Evolutionary conservation across 495 filamentous ascomycete genomes (phyloP).

Genomic region (Trichoderma gamsii): DNA sequence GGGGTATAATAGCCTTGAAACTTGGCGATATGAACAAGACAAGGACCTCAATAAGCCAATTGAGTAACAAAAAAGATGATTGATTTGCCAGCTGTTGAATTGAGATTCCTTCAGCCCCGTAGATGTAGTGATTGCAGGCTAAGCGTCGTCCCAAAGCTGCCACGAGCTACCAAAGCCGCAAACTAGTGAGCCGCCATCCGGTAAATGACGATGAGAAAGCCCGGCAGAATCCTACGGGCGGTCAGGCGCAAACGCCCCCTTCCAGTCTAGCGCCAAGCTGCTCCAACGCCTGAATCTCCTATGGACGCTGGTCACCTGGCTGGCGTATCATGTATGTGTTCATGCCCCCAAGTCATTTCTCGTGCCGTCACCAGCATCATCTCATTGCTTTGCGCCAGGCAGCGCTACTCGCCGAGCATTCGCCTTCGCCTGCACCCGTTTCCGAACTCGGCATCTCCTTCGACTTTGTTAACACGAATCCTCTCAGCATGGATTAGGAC

Average conservation of each 20-base stretch:
- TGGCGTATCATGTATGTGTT: neutral
- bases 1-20: too few relatives aligned
- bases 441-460: neutral
- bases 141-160: neutral
- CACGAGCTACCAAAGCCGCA: neutral
- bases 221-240: conserved; percentile 6
- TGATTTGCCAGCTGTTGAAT: neutral
- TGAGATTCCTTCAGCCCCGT: neutral
- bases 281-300: neutral
- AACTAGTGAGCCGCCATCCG: neutral
- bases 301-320: neutral
- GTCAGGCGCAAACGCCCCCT: neutral
- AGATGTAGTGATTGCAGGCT: neutral
- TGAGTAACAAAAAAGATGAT: neutral
- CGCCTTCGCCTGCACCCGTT: neutral
- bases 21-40: too few relatives aligned
- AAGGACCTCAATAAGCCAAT: neutral
- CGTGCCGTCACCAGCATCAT: neutral
- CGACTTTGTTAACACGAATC: neutral
- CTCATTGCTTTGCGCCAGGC: neutral
- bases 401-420: neutral
- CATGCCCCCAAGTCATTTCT: neutral
- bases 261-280: neutral
- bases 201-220: neutral
- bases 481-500: neutral